Evolutionary conservation across 192 early-diverging fungal genomes (phyloP).

Genomic region (Gonapodya sp.): DNA sequence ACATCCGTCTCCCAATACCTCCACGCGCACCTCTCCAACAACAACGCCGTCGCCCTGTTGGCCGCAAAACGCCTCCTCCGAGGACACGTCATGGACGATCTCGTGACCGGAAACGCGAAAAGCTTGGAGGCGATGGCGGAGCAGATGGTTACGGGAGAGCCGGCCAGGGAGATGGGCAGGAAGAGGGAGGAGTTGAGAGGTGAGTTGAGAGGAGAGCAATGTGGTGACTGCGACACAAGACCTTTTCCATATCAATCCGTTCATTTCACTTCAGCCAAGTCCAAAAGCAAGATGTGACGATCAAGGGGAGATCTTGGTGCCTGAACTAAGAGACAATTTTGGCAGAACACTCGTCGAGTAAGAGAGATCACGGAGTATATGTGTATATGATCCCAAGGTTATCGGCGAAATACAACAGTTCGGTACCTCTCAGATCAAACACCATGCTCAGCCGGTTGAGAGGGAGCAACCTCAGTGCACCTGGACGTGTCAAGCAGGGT

Average conservation of each 20-base stretch:
- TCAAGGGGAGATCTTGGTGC: no score
- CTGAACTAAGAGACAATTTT: no score
- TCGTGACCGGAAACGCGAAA: not conserved
- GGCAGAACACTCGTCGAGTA: no score
- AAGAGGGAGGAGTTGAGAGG: not conserved
- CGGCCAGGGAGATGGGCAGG: conserved; percentile 9
- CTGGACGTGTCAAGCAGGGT: no score
- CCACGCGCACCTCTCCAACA: not conserved
- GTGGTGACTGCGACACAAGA: not conserved
- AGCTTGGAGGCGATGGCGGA: not conserved
- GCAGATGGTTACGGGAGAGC: not conserved
- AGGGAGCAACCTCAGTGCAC: no score
- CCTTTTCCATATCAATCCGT: not conserved
- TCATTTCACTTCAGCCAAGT: not conserved
- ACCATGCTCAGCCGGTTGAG: no score
- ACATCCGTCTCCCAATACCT: not conserved
- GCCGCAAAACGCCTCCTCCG: not conserved
- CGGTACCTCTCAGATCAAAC: no score
- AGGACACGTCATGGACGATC: not conserved
- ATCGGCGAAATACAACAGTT: no score
- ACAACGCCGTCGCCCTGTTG: not conserved
- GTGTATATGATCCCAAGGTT: no score
- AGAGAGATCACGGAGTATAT: no score
- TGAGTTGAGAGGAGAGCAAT: not conserved
- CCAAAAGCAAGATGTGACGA: conserved; percentile 8